Conservation (phyloP, 495 filamentous ascomycete genomes). For the Penicillium tannophilum region DNA sequence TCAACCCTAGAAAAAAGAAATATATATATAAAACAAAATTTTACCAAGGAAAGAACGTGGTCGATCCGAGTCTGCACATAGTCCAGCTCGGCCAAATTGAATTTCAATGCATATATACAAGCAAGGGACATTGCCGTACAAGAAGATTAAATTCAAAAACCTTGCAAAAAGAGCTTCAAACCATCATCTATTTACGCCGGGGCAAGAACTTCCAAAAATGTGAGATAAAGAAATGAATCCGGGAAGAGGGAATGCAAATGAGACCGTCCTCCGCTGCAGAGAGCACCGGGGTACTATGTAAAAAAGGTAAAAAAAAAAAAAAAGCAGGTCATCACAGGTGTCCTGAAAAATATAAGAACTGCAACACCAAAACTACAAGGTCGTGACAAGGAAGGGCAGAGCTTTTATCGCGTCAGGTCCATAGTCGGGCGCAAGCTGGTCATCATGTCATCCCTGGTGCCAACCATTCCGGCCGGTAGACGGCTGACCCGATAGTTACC, state of each 20-base stretch:
- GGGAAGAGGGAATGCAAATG: constrained; percentile 5
- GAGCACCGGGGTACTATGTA: constrained; percentile 26
- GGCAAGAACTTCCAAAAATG: constrained; percentile 20
- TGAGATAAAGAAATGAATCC: constrained; percentile 16
- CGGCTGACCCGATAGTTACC: constrained; percentile 91
- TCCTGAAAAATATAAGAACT: background rate
- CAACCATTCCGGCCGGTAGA: constrained; percentile 80
- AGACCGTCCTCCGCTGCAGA: constrained; percentile 7
- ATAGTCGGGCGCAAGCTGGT: constrained; percentile 75
- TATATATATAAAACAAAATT: constrained; percentile 2
- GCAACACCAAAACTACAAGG: constrained; percentile 30
- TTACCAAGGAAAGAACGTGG: background rate
- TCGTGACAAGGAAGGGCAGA: constrained; percentile 28
- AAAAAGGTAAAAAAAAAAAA: background rate
- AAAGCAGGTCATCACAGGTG: constrained; percentile 37
- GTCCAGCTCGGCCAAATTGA: background rate
- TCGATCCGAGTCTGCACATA: background rate
- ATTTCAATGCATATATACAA: constrained; percentile 12
- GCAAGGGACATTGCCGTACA: background rate
- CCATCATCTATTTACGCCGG: constrained; percentile 34
- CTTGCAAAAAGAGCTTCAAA: constrained; percentile 11
- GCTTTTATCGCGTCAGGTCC: constrained; percentile 54
- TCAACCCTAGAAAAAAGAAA: too few relatives aligned
- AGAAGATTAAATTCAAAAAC: constrained; percentile 21
- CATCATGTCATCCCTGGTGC: constrained; percentile 72